Conservation (phyloP, 1,284 basidiomycete species). For the Microbotryum violaceum region DNA sequence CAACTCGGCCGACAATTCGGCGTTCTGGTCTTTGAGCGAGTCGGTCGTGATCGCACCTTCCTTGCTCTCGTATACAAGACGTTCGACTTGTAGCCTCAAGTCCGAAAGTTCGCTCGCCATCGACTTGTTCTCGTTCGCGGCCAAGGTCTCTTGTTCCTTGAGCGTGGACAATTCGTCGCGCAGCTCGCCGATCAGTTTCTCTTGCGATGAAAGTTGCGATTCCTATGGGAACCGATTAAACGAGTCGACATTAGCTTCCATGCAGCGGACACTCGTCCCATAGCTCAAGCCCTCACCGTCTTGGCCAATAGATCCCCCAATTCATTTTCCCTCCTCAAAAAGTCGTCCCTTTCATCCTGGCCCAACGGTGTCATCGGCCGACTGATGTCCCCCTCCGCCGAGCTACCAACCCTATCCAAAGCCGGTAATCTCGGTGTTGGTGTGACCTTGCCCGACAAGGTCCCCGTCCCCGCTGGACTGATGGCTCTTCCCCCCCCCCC, state of each 20-base stretch:
- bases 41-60: constrained; percentile 92
- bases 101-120: constrained; percentile 79
- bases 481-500: constrained; percentile 33
- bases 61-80: constrained; percentile 91
- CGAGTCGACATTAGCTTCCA: background rate
- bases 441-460: constrained; percentile 7
- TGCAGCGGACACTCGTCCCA: background rate
- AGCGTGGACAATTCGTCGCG: constrained; percentile 69
- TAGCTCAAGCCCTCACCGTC: constrained; percentile 45
- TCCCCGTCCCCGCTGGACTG: constrained; percentile 19
- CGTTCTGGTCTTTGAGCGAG: constrained; percentile 89
- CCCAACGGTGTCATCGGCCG: constrained; percentile 79
- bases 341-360: constrained; percentile 94
- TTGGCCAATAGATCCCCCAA: constrained; percentile 87
- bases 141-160: constrained; percentile 76
- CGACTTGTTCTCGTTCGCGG: constrained; percentile 81
- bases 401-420: constrained; percentile 45
- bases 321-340: constrained; percentile 93
- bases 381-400: constrained; percentile 43
- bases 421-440: constrained; percentile 33
- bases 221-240: constrained; percentile 47
- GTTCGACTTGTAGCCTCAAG: constrained; percentile 79
- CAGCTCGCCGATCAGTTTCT: constrained; percentile 52
- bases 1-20: constrained; percentile 76
- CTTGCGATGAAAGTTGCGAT: constrained; percentile 61